Conservation (phyloP, 352 stramenopile genomes). For the Globisporangium uncinulatum region DNA sequence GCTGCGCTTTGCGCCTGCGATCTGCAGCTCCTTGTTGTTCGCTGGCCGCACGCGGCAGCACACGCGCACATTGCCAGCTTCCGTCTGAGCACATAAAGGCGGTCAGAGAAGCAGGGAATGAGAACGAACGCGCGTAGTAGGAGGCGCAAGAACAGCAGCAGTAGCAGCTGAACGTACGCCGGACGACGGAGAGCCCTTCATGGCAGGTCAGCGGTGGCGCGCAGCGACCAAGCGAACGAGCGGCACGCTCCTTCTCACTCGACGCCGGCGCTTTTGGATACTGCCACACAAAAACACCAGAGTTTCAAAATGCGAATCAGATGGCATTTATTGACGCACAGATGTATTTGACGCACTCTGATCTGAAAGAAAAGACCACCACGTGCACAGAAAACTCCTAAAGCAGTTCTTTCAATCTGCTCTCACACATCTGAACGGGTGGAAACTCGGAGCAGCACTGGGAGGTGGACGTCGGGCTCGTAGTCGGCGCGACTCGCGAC, state of each 20-base stretch:
- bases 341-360: no score
- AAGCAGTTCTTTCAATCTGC: not conserved
- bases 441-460: slow-evolving; percentile 46
- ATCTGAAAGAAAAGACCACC: no score
- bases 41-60: slow-evolving; percentile 78
- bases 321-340: not conserved
- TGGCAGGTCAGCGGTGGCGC: not conserved
- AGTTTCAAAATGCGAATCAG: not conserved
- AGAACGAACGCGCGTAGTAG: not conserved
- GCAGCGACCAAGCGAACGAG: not conserved
- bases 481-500: slow-evolving; percentile 36
- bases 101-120: not conserved
- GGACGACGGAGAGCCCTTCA: slow-evolving; percentile 1
- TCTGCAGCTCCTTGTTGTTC: slow-evolving; percentile 74
- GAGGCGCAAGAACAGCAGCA: not conserved
- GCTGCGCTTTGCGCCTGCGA: slow-evolving; percentile 44
- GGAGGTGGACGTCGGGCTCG: slow-evolving; percentile 63
- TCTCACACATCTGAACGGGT: not conserved
- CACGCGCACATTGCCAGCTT: slow-evolving; percentile 65
- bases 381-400: no score
- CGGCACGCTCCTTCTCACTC: not conserved
- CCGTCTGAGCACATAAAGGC: slow-evolving; percentile 5
- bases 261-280: slow-evolving; percentile 1
- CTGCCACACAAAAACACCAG: not conserved
- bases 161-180: not conserved